Base-by-base conservation (phyloP, 164 flowering plant species). In the Liquidambar formosana region DNA sequence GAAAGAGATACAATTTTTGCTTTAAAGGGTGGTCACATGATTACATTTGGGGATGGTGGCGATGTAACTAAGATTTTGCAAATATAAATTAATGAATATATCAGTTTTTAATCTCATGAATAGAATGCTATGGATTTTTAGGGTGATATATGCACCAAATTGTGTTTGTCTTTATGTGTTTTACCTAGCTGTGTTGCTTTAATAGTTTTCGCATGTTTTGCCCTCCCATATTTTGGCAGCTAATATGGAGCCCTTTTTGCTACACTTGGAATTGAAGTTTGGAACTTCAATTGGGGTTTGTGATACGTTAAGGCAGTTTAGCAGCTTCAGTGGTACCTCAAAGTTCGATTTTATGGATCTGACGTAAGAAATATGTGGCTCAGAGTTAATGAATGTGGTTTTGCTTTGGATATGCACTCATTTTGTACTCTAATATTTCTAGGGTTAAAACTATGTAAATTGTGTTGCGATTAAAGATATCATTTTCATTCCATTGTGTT, bases 331-430 rank as follows among this genome's bases (percentile, higher is more conserved):
- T 49, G 28, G 71, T 52, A 41, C 72, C 19, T n/a, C 63, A 22
- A 84, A 80, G 57, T 65, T 85, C 73, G 92, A 93, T 74, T 84
- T 84, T 65, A 85, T 86, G 8, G 98, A 93, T 70, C 80, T 90
- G 52, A 91, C 94, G 97, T 90, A 93, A 89, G 96, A 71, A 69
- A 67, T 18, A 14, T 44, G 19, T 47, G 12, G 27, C 19, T 43
- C 21, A 64, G 43, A 4, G 6, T 19, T 18, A 33, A 2, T 33
- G 41, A 33, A 33, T n/a, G 41, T 33, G 6, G 4, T 33, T 33
- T 33, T 33, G 2, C 6, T 6, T 33, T 33, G 41, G 2, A 33
- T 33, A 2, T 33, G 41, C 41, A 33, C 2, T 33, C 41, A 33
- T 33, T 33, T 33, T 33, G 6, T 33, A 33, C 41, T 33, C 41